phyloP scores from a whole-genome alignment of 345 rosid genomes.

The Psidium guajava region DNA sequence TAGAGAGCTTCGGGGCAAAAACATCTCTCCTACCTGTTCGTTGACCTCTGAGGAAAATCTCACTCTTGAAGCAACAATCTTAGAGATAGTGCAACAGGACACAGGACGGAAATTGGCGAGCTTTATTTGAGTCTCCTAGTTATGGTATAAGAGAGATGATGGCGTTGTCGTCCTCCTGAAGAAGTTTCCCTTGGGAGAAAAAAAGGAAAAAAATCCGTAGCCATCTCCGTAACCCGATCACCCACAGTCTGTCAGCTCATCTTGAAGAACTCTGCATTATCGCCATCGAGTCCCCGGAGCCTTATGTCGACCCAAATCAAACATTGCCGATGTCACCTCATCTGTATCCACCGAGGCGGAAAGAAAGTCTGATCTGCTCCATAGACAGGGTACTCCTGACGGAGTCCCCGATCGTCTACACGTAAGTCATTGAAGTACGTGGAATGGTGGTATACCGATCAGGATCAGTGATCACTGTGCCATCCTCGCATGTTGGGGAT shows the following conservation, averaged over 20 bases:
- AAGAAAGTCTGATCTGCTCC: background rate
- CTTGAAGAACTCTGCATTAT: background rate
- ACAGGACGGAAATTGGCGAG: background rate
- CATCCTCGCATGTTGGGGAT: background rate
- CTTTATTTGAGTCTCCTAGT: background rate
- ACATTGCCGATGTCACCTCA: background rate
- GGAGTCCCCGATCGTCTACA: background rate
- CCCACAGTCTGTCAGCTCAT: background rate
- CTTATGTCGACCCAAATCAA: background rate
- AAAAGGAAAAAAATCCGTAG: accelerated
- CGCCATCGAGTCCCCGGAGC: background rate
- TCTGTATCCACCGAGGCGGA: background rate
- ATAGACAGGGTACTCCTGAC: too few species aligned
- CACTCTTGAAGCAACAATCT: background rate
- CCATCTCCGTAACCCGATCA: background rate
- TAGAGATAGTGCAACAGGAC: background rate
- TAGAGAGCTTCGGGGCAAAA: background rate
- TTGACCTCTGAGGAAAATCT: background rate
- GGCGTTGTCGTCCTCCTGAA: background rate
- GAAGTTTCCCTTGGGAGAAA: background rate
- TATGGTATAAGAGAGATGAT: background rate
- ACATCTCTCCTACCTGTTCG: background rate
- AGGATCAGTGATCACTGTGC: background rate
- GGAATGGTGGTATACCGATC: background rate
- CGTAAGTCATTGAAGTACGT: background rate